Base-by-base conservation (phyloP, 208 protist species). In the Acanthamoeba sp. region DNA sequence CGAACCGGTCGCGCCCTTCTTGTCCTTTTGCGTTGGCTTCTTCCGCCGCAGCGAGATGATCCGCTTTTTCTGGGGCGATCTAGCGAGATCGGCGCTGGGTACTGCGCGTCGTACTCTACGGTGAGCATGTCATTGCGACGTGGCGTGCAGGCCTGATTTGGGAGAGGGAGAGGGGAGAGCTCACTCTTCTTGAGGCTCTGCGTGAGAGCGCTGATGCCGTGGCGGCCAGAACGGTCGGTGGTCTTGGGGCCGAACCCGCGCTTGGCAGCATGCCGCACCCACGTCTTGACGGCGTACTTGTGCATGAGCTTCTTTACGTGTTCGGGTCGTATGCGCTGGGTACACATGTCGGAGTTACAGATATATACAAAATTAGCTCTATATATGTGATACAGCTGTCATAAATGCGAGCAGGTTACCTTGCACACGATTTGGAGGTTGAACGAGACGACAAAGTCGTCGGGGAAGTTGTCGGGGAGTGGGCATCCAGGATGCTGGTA, bases 391-490 rank as follows among this genome's bases (percentile, higher is more conserved):
- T 20, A 55, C 48, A 55, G n/a, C 48, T 55, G 48, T 20, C 10
- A 20, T 55, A 6, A 55, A 55, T 55, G 48, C 5, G 38, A 84
- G 40, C 32, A 84, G 22, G 1, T 5, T 27, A 62, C 78, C 78
- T 87, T 87, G 78, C 78, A 87, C 40, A 87, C 78, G 14, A 87
- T 9, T 45, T 87, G 78, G n/a, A 87, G 22, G 45, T 87, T 87
- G 78, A 87, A 87, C 32, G 78, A n/a, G n/a, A 87, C 45, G 78
- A 87, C 78, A 59, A 87, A 87, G 38, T 87, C 78, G 34, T 87
- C 78, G 40, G 78, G 78, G 48, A 87, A 87, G 78, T 87, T 87
- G 5, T 32, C n/a, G 24, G 78, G 78, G 59, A 87, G 38, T 20
- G 78, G 78, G 45, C 78, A 87, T 27, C 78, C 78, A 10, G 78